Base-by-base conservation (phyloP, 1,139 yeast species). In the Yamadazyma triangularis region DNA sequence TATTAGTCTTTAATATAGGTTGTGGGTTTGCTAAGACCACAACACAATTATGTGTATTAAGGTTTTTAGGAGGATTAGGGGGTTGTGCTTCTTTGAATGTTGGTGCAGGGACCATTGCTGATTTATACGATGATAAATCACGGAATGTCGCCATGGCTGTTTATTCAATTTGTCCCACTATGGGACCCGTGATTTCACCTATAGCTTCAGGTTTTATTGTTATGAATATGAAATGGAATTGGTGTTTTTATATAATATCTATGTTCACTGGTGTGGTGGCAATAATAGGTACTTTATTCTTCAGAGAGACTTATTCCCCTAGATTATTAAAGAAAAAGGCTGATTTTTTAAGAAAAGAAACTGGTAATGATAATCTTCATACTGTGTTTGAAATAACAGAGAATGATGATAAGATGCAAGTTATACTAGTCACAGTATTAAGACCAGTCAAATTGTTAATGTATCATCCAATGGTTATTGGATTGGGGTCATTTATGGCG, bases 71-170 rank as follows among this genome's bases (percentile, higher is more conserved):
- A 1, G 87, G 87, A 2, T 52, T 71, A 18, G 77, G 79, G n/a
- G 82, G 81, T 4, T 72, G 79, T 34, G 79, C 83, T 1, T 77
- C 85, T 1, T 55, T 79, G 28, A 73, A 77, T 31, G 79, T 78
- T n/a, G 83, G 84, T n/a, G 84, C 83, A 2, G 87, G 86, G 20
- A 70, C 77, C 4, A 50, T 79, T 29, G 80, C 82, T n/a, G 87
- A 79, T 47, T 51, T 77, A 34, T 79, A 70, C 56, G 60, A 61
- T 28, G 77, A 75, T 39, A 46, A 55, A 21, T 64, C 71, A 26
- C 60, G 86, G 29, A 76, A 73, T 29, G 46, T 61, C 20, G 84
- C 85, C 2, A 60, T 79, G 64, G 78, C 80, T 0, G 53, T 74
- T n/a, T 79, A 73, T 50, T 64, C 77, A 1, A 47, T 77, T 18